Evolutionary conservation across 352 stramenopile genomes (phyloP).

Genomic region (Achlya hypogyna): DNA sequence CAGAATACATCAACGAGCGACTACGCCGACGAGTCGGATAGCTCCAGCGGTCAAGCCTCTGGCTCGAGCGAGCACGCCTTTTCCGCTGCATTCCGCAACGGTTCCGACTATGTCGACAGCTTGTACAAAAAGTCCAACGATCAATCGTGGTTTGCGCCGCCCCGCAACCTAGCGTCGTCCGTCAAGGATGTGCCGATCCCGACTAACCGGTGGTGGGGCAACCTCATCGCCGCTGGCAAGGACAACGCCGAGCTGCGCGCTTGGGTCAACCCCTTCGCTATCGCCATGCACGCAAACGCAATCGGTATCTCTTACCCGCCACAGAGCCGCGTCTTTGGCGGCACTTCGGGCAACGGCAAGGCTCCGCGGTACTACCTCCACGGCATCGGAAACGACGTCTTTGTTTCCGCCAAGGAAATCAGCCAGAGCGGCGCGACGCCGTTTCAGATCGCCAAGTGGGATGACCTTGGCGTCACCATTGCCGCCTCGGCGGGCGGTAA

Average conservation of each 20-base stretch:
- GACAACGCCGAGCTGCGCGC: slow-evolving; percentile 31
- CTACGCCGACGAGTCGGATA: too few relatives aligned
- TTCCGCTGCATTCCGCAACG: not conserved
- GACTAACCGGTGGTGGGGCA: slow-evolving; percentile 73
- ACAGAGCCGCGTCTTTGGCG: slow-evolving; percentile 55
- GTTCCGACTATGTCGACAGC: not conserved
- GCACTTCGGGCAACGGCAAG: slow-evolving; percentile 26
- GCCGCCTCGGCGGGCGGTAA: slow-evolving; percentile 23
- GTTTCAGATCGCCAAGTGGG: slow-evolving; percentile 51
- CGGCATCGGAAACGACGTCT: slow-evolving; percentile 44
- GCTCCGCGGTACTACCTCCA: slow-evolving; percentile 21
- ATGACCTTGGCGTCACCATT: slow-evolving; percentile 51
- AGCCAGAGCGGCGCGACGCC: slow-evolving; percentile 22
- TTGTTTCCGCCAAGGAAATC: slow-evolving; percentile 52
- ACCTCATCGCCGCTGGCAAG: slow-evolving; percentile 43
- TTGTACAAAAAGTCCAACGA: not conserved
- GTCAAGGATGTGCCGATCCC: slow-evolving; percentile 34
- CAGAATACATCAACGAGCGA: too few relatives aligned
- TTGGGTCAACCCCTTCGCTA: slow-evolving; percentile 60
- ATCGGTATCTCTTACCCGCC: slow-evolving; percentile 57
- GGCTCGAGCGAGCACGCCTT: not conserved
- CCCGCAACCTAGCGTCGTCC: slow-evolving; percentile 38
- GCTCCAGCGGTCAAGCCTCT: not conserved
- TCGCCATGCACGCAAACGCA: slow-evolving; percentile 43
- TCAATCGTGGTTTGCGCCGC: slow-evolving; percentile 25